These are phyloP conservation scores for Mycena sanguinolenta DNA, from an alignment of 768 basidiomycete genomes.

Conservation along the genomic window DNA sequence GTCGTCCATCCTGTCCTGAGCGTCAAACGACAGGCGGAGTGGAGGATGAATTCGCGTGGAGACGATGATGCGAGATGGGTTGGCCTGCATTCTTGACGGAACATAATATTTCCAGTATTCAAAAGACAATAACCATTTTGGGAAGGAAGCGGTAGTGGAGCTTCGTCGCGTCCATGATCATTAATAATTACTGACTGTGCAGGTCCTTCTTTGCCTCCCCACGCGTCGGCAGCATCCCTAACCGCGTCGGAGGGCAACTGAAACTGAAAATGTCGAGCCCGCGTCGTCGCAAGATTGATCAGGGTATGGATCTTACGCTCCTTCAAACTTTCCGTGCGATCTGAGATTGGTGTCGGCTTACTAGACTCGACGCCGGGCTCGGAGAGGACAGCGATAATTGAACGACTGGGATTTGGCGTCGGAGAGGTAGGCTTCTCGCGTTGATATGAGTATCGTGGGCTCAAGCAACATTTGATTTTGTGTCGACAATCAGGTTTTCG, in stretches of 20 bases:
- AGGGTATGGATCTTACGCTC: too few species aligned
- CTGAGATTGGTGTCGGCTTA: too few species aligned
- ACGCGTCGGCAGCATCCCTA: neutral
- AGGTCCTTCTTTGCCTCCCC: neutral
- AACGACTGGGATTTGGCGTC: slow-evolving; percentile 6
- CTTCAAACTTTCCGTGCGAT: neutral
- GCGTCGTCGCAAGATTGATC: neutral
- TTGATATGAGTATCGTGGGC: neutral
- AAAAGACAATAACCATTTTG: neutral
- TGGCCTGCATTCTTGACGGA: too few species aligned
- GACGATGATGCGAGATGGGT: too few species aligned
- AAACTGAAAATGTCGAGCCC: neutral
- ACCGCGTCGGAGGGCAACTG: neutral
- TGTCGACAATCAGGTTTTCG: neutral
- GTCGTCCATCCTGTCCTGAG: too few species aligned
- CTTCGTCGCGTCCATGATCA: neutral
- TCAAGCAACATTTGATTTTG: neutral
- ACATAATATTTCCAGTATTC: too few species aligned
- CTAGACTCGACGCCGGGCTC: neutral
- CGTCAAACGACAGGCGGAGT: too few species aligned
- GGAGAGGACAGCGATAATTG: neutral
- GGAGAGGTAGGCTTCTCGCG: neutral
- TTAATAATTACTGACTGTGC: neutral
- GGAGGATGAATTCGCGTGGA: too few species aligned
- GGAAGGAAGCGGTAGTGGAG: neutral